phyloP scores from a whole-genome alignment of 768 basidiomycete species.

The Paxillus rubicundulus region DNA sequence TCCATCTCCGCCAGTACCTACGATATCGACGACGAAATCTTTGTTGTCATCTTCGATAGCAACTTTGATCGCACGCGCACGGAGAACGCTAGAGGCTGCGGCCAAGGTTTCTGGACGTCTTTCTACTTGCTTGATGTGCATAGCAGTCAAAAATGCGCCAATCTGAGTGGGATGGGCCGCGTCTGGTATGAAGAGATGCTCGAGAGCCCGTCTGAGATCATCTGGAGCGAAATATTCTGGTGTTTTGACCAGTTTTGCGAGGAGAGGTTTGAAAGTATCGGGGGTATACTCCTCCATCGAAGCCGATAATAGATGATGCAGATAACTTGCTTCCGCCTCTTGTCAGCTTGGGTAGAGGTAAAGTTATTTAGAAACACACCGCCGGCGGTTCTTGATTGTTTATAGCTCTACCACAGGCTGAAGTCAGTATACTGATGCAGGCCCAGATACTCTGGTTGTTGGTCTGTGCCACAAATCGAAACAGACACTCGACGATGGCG shows the following conservation, averaged over 20 bases:
- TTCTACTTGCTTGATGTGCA: constrained; percentile 80
- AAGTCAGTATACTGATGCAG: no score
- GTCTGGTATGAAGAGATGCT: constrained; percentile 69
- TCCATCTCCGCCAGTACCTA: constrained; percentile 73
- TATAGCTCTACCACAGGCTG: no score
- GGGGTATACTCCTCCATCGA: constrained; percentile 32
- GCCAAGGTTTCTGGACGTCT: constrained; percentile 71
- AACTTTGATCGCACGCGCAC: constrained; percentile 63
- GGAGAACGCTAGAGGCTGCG: constrained; percentile 73
- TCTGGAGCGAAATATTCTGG: constrained; percentile 78
- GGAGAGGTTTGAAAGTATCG: constrained; percentile 69
- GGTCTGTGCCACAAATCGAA: no score
- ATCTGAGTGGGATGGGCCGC: constrained; percentile 70
- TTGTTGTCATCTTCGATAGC: constrained; percentile 53
- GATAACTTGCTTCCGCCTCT: neutral
- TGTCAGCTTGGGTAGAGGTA: neutral
- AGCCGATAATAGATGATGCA: neutral
- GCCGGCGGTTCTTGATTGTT: no score
- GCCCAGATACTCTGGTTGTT: no score
- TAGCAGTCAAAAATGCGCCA: constrained; percentile 85
- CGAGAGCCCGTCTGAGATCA: constrained; percentile 71
- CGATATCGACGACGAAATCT: constrained; percentile 64
- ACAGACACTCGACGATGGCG: no score
- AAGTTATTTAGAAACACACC: no score
- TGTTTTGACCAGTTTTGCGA: constrained; percentile 75